Evolutionary conservation across 352 stramenopile species (phyloP), one percentile per base, ranked within the genome.

Genomic region (Plasmopara muralis): DNA sequence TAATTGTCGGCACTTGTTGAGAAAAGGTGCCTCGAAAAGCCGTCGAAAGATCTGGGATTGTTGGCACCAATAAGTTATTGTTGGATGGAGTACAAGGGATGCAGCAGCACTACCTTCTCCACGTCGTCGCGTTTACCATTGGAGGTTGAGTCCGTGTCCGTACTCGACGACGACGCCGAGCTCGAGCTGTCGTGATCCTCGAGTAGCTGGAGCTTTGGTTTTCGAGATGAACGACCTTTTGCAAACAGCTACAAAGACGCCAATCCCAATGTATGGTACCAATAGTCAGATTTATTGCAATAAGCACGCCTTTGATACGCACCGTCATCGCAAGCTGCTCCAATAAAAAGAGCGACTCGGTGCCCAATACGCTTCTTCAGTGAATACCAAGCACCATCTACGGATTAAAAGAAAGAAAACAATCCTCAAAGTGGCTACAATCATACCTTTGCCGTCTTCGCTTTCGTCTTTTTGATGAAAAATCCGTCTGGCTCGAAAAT

Each of bases 271-370:
- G 9, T 34, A 12, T 6, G 31, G 20, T 1, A 25, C 20, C 20
- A 25, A 25, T 1, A 3, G 3, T 25, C 20, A 25, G 20, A 25
- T 25, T 1, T 25, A 25, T 25, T 25, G 20, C 20, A 25, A 25
- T 35, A 35, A 12, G 31, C 1, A 3, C 20, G 20, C 8, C 6
- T 20, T 43, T 13, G 5, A 10, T 25, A 55, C 41, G 34, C 57
- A 86, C 74, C 53, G 75, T 85, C 67, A 86, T 70, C 2, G 73
- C 73, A 14, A 89, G 55, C 38, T 89, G 75, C 37, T 89, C 72
- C 5, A 89, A 60, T 20, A 89, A 40, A 48, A 83, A 83, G 14
- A 83, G 18, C 14, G 69, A 66, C 14, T 89, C 71, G 3, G 44
- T 64, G 18, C 59, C 57, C 5, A 80, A 56, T 42, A 57, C 55